Base-by-base conservation (phyloP, 2,329 filamentous ascomycete species). In the Aureobasidium pullulans region DNA sequence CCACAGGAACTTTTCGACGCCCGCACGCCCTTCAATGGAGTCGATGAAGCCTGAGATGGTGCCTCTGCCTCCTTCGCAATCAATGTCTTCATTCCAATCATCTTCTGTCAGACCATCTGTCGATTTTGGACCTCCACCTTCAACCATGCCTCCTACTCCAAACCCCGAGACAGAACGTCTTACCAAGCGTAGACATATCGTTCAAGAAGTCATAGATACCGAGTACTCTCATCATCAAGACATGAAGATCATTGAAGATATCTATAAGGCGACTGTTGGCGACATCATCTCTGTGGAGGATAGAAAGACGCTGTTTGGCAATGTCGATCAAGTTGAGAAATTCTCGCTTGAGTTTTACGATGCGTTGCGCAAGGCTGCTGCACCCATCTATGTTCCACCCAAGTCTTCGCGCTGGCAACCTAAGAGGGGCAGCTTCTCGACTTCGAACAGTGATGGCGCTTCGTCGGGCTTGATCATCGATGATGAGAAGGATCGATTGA, bases 191-290 rank as follows among this genome's bases (percentile, higher is more conserved):
- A 84, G 87, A 58, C 85, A 95, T 70, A 85, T 95, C 49, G 87
- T 97, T 67, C 92, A 93, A 69, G 94, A 99, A 72, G 78, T 99
- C 39, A 82, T 96, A 47, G 91, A 96, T 68, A 99, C 94, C 0
- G 94, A 99, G 71, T 86, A 90, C 49, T 86, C 87, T 6, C 97
- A 96, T 73, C 86, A 95, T 60, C 85, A 90, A 64, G 94, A 99
- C 71, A 93, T 99, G 90, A 96, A 92, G 71, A 93, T 99, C 57
- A 88, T 96, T 2, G 90, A 96, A 68, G 92, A 97, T 69, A 97
- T 99, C 58, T 99, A 97, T 79, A 96, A 95, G 73, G 91, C 90
- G 44, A 97, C 94, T 0, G 70, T 67, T 7, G 91, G 89, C 59
- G 84, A 90, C 8, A 84, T 90, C 63, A 82, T 96, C 31, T 89